Evolutionary conservation across 352 stramenopile genomes (phyloP), one percentile per base, ranked within the genome.

Genomic region (Pythium aquatile): DNA sequence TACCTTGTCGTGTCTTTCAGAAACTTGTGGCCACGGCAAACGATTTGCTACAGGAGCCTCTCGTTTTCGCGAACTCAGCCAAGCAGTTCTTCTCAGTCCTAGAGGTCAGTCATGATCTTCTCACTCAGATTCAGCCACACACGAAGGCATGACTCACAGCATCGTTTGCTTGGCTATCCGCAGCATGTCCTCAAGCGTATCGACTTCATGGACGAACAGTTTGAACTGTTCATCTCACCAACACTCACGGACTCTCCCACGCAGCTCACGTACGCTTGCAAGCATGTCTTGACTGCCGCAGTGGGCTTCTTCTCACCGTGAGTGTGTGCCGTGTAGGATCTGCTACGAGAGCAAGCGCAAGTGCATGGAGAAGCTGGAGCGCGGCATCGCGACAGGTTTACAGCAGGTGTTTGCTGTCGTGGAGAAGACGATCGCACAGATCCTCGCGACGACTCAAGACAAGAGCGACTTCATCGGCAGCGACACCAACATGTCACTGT

Each of bases 381-480:
- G 68, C 10, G 61, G 58, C 2, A 81, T 94, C 42, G 69, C 74
- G 13, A 57, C 46, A 0, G 76, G 75, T 9, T 63, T 94, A 2
- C 72, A 86, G 33, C 77, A 81, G 44, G 76, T 85, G 14, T 71
- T 93, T 48, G 39, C 58, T 16, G 83, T 91, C n/a, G 78, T 88
- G 17, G 81, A 88, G 39, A 94, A 91, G 58, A 57, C 72, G 16
- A 54, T 91, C 29, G 57, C 62, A 5, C 57, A 77, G 28, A 79
- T 90, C 37, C 66, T 94, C 3, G 63, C 70, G 20, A 66, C 72
- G 7, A 76, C 77, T 30, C 85, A 93, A 54, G 81, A 87, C 44
- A 94, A 94, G 64, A 68, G 28, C 29, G 85, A 94, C 52, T 94
- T 94, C 51, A 77, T 93, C 17, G 83, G 80, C 17, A 87, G 80